Percentiles rank a stretch among this genome's conserved stretches.
Conservation (phyloP, 257 asterid genomes). For the Fraxinus americana region DNA sequence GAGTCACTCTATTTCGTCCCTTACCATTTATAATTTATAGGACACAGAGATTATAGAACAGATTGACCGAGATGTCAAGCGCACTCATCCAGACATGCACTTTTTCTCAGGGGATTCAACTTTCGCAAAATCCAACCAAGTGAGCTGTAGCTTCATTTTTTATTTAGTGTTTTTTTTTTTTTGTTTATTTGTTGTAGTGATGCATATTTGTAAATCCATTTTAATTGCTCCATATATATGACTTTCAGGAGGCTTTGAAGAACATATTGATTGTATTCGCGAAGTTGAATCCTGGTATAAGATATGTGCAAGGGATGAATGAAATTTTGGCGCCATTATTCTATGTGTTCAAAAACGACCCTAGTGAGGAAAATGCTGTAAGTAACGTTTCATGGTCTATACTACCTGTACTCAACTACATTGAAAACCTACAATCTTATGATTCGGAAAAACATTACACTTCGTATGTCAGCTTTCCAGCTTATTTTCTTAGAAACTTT, state of each 20-base stretch:
- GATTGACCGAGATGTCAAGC: constrained; percentile 95
- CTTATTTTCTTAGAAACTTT: constrained; percentile 16
- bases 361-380: constrained; percentile 73
- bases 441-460: not conserved
- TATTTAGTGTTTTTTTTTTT: not conserved
- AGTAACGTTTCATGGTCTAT: constrained; percentile 27
- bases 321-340: constrained; percentile 89
- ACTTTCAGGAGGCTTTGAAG: constrained; percentile 75
- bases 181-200: constrained; percentile 4
- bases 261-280: constrained; percentile 78
- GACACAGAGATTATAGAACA: constrained; percentile 91
- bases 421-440: not conserved
- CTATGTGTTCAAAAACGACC: constrained; percentile 79
- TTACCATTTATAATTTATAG: constrained; percentile 39
- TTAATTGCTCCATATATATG: constrained; percentile 21
- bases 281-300: constrained; percentile 93
- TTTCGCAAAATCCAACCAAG: constrained; percentile 82
- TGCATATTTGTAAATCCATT: constrained; percentile 4
- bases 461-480: constrained; percentile 12
- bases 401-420: not conserved
- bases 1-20: constrained; percentile 15
- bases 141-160: constrained; percentile 30
- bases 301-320: constrained; percentile 99
- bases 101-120: constrained; percentile 90
- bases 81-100: constrained; percentile 95